phyloP scores from a whole-genome alignment of 805 yeast genomes.

The Yamadazyma akitaensis region DNA sequence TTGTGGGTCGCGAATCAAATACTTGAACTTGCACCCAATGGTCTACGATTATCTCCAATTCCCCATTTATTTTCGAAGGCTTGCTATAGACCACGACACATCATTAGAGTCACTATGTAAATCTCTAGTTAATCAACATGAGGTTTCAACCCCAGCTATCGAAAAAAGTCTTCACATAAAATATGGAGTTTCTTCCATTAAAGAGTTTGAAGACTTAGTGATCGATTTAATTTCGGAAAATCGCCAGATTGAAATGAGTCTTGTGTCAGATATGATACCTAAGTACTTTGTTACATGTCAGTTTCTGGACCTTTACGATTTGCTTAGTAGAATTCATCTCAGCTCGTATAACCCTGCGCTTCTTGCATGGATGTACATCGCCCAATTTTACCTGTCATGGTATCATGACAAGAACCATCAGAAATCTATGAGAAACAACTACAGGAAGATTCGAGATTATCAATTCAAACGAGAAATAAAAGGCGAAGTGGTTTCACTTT shows the following conservation, averaged over 20 bases:
- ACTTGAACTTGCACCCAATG: neutral
- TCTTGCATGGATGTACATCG: slow-evolving; percentile 8
- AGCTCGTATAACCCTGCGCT: slow-evolving; percentile 5
- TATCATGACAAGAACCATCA: slow-evolving; percentile 7
- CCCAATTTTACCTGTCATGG: slow-evolving; percentile 11
- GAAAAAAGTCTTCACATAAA: neutral
- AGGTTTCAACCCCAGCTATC: neutral
- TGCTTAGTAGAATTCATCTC: slow-evolving; percentile 6
- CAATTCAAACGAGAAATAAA: neutral
- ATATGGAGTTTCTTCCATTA: neutral
- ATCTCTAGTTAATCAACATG: neutral
- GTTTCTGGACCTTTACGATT: slow-evolving; percentile 6
- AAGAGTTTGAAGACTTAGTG: slow-evolving; percentile 12
- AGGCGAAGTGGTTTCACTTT: neutral
- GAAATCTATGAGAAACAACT: slow-evolving; percentile 2
- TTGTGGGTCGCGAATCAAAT: neutral
- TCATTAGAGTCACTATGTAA: neutral
- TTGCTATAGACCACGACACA: neutral
- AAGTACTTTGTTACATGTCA: slow-evolving; percentile 13
- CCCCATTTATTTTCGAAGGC: neutral
- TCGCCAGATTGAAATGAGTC: neutral
- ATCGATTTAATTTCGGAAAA: slow-evolving; percentile 4
- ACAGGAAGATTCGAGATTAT: slow-evolving; percentile 4
- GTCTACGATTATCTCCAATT: slow-evolving; percentile 1
- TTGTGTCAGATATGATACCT: slow-evolving; percentile 9